These are phyloP conservation scores for Galerina sulciceps DNA, from an alignment of 768 basidiomycete genomes.

Conservation along the genomic window DNA sequence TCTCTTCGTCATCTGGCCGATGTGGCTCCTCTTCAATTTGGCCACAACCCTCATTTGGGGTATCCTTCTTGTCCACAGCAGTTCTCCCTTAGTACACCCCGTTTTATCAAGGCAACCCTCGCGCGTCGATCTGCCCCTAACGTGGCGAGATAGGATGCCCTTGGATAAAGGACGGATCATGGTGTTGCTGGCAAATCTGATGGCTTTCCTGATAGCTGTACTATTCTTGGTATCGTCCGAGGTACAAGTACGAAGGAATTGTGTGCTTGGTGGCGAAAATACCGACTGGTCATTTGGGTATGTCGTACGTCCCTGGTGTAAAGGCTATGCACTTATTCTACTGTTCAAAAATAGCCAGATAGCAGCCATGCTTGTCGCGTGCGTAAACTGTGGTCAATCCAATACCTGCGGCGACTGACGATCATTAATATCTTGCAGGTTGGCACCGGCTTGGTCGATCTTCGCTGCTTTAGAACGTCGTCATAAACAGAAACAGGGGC, in stretches of 20 bases:
- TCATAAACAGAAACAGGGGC: not conserved
- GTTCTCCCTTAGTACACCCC: constrained; percentile 18
- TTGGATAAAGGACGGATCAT: constrained; percentile 16
- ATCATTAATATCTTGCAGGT: not conserved
- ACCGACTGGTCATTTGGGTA: constrained; percentile 23
- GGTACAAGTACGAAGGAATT: constrained; percentile 16
- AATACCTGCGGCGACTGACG: not conserved
- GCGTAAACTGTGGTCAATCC: not conserved
- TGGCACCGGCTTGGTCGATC: constrained; percentile 20
- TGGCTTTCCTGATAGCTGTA: constrained; percentile 14
- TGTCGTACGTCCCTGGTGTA: not conserved
- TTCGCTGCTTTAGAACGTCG: constrained; percentile 11
- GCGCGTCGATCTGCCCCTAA: not conserved
- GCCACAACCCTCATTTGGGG: constrained; percentile 18
- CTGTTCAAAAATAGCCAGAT: constrained; percentile 11
- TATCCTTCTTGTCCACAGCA: constrained; percentile 17
- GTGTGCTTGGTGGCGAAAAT: constrained; percentile 18
- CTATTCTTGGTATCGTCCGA: constrained; percentile 19
- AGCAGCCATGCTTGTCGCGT: constrained; percentile 21
- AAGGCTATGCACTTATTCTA: not conserved
- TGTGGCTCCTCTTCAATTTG: constrained; percentile 22
- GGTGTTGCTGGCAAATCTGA: constrained; percentile 9
- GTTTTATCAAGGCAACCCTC: constrained; percentile 17
- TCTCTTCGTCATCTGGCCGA: constrained; percentile 12
- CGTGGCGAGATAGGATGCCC: constrained; percentile 10